Evolutionary conservation across 164 flowering plant genomes (phyloP).

Genomic region (Euptelea pleiosperma): DNA sequence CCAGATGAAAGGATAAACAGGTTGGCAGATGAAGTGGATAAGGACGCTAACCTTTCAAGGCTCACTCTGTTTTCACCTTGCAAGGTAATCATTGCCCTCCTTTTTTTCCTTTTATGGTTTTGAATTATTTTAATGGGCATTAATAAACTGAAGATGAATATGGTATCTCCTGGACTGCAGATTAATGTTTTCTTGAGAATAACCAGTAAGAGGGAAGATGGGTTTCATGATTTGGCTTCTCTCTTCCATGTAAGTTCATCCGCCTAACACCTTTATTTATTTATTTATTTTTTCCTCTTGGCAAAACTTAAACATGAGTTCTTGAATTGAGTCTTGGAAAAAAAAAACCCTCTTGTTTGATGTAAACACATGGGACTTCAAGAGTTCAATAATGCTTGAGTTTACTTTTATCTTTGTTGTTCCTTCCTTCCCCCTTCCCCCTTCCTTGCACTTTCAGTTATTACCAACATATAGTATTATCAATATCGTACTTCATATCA

Average conservation of each 20-base stretch:
- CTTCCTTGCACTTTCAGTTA: no score
- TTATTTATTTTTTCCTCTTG: not conserved
- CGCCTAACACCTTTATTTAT: no score
- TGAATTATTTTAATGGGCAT: not conserved
- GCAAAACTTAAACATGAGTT: not conserved
- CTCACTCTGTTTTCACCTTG: conserved; percentile 93
- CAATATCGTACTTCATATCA: not conserved
- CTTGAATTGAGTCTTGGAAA: no score
- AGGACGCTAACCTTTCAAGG: conserved; percentile 66
- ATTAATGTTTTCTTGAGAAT: conserved; percentile 89
- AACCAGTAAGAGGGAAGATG: conserved; percentile 85
- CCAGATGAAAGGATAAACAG: conserved; percentile 67
- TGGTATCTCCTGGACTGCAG: conserved; percentile 33
- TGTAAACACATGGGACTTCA: no score
- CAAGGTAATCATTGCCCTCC: conserved; percentile 44
- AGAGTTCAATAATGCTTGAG: no score
- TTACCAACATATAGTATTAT: no score
- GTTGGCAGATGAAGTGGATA: conserved; percentile 81
- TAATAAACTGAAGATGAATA: not conserved
- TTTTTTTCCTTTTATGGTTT: not conserved
- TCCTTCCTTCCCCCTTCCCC: no score
- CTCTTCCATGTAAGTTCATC: conserved; percentile 78
- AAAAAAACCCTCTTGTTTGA: no score
- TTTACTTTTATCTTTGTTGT: no score
- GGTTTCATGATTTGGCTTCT: conserved; percentile 98